These are phyloP conservation scores for Termitomyces sp. DNA, from an alignment of 768 basidiomycete genomes.

Conservation along the genomic window DNA sequence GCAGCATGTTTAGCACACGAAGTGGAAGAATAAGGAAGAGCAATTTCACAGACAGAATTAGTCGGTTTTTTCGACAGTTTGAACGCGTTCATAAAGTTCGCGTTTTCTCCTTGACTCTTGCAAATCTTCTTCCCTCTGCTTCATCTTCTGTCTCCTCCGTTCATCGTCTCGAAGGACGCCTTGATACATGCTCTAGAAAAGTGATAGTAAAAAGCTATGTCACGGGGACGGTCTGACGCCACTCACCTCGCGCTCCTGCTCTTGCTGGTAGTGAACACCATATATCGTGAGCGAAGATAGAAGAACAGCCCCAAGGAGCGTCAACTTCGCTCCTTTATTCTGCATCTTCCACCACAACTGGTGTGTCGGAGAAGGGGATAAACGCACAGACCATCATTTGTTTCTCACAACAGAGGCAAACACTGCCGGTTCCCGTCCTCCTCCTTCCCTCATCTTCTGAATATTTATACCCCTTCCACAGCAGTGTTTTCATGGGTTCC, in stretches of 20 bases:
- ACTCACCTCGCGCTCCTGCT: slow-evolving; percentile 75
- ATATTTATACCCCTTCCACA: slow-evolving; percentile 8
- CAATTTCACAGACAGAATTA: background rate
- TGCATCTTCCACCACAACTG: slow-evolving; percentile 43
- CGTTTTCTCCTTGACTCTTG: slow-evolving; percentile 61
- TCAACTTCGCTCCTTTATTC: slow-evolving; percentile 66
- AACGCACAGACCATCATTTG: slow-evolving; percentile 20
- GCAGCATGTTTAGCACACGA: background rate
- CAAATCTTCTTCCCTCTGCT: slow-evolving; percentile 58
- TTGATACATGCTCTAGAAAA: slow-evolving; percentile 77
- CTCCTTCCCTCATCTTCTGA: slow-evolving; percentile 9
- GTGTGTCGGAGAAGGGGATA: background rate
- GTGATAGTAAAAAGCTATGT: slow-evolving; percentile 6
- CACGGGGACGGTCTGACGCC: background rate
- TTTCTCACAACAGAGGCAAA: slow-evolving; percentile 26
- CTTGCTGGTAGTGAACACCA: slow-evolving; percentile 87
- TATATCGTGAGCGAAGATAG: slow-evolving; percentile 73
- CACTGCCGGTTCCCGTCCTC: slow-evolving; percentile 19
- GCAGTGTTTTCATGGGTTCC: slow-evolving; percentile 32
- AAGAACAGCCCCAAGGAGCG: slow-evolving; percentile 63
- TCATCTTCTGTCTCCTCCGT: slow-evolving; percentile 69
- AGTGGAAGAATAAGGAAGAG: background rate
- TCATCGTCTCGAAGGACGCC: slow-evolving; percentile 90
- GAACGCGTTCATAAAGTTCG: slow-evolving; percentile 58
- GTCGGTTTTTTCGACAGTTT: slow-evolving; percentile 27